Evolutionary conservation across 2,329 filamentous ascomycete species (phyloP), one percentile per base, ranked within the genome.

Genomic region (Aspergillus tubingensis): DNA sequence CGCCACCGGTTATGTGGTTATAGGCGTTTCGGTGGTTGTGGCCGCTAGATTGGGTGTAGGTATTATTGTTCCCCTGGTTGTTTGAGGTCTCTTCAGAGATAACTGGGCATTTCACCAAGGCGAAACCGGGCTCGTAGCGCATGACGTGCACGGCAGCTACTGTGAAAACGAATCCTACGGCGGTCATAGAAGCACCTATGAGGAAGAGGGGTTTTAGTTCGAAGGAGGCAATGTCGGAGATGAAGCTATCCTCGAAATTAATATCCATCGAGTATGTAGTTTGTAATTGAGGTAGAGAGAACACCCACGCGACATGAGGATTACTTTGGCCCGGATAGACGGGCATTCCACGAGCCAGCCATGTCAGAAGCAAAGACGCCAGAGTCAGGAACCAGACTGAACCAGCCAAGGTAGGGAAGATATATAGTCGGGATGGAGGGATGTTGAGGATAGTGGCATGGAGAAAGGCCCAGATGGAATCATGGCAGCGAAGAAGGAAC

Each of bases 161-260:
- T 21, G 65, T 66, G 38, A 64, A 56, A 10, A 65, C 38, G 39
- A 68, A 67, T 5, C 65, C 64, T 23, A 67, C 58, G 27, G 63
- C 65, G 10, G 66, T 67, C 19, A 67, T 62, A 13, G 66, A 63
- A 10, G 66, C 51, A 2, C 66, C 66, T 15, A 67, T 55, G 3
- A 68, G 63, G 21, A 68, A 68, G n/a, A 68, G 58, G 19, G 66
- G 63, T 19, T 67, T 68, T 5, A 67, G 41, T 43, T 68, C 65
- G 36, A 67, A 68, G 8, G 66, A 66, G 2, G 66, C 66, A 10
- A 68, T 67, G 30, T 68, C 66, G 8, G 66, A 68, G 25, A 68
- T 67, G 49, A 68, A 68, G 23, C 66, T 68, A 36, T 36, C 10
- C 7, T 23, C 13, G 10, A 15, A 8, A 19, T 54, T 11, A 44